Evolutionary conservation across 176 grass and related monocot species (phyloP).

Genomic region (Zoysia pacifica): DNA sequence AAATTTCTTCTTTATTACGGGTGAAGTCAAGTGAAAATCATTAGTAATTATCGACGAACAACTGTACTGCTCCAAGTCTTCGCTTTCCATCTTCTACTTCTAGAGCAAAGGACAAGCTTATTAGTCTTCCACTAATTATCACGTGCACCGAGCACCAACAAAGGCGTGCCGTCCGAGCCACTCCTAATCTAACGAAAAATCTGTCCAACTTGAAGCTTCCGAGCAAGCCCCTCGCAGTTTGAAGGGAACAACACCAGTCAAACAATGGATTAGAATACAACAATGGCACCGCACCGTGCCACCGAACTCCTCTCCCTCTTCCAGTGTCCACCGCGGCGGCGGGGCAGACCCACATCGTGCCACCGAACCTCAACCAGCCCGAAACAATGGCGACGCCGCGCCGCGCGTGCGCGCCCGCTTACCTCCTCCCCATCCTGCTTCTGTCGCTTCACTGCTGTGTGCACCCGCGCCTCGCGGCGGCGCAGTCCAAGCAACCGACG

Average conservation of each 20-base stretch:
- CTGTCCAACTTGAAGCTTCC: conserved; percentile 10
- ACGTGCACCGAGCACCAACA: neutral
- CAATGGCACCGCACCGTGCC: too few species aligned
- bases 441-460: neutral
- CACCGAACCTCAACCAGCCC: neutral
- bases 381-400: conserved; percentile 36
- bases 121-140: neutral
- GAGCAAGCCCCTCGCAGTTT: neutral
- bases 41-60: neutral
- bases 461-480: conserved; percentile 22
- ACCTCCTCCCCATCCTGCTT: neutral
- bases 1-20: neutral
- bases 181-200: neutral
- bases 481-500: neutral
- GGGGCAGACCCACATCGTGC: neutral
- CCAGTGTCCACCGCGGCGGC: conserved; percentile 13
- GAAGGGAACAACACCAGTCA: neutral
- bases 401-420: neutral
- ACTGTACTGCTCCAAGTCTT: neutral
- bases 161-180: neutral
- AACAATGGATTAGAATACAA: neutral
- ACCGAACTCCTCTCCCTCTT: neutral
- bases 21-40: neutral
- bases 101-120: neutral
- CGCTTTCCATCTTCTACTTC: neutral